These are phyloP conservation scores for Xylariales sp. DNA, from an alignment of 2,329 filamentous ascomycete genomes.

Conservation along the genomic window DNA sequence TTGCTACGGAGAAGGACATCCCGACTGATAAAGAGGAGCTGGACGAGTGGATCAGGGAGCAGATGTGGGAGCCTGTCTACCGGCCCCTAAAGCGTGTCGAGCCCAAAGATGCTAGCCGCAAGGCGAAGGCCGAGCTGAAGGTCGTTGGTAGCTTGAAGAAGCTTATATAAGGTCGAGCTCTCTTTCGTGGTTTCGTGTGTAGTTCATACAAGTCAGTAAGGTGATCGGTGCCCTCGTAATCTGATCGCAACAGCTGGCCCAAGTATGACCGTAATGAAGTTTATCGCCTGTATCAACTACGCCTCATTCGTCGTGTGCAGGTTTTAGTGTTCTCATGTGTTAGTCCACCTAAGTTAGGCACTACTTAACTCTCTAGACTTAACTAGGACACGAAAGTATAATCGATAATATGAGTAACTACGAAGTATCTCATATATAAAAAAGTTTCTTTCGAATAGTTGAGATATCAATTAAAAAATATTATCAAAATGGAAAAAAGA, in stretches of 20 bases:
- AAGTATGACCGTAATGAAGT: background rate
- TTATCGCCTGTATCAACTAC: no score
- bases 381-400: no score
- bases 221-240: no score
- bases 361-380: no score
- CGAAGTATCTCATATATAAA: no score
- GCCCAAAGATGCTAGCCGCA: conserved; percentile 45
- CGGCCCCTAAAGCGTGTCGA: conserved; percentile 56
- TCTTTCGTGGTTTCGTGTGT: background rate
- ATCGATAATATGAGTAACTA: no score
- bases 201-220: background rate
- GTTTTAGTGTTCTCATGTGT: no score
- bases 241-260: background rate
- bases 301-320: no score
- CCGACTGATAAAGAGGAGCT: conserved; percentile 51
- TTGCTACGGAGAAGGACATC: conserved; percentile 62
- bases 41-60: conserved; percentile 68
- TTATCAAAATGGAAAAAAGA: no score
- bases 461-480: no score
- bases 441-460: no score
- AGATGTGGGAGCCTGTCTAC: conserved; percentile 77
- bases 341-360: no score
- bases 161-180: conserved; percentile 9
- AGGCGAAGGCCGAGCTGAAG: conserved; percentile 56
- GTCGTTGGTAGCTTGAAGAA: conserved; percentile 35